Evolutionary conservation across 2,329 filamentous ascomycete genomes (phyloP).

Genomic region (Alternaria sp.): DNA sequence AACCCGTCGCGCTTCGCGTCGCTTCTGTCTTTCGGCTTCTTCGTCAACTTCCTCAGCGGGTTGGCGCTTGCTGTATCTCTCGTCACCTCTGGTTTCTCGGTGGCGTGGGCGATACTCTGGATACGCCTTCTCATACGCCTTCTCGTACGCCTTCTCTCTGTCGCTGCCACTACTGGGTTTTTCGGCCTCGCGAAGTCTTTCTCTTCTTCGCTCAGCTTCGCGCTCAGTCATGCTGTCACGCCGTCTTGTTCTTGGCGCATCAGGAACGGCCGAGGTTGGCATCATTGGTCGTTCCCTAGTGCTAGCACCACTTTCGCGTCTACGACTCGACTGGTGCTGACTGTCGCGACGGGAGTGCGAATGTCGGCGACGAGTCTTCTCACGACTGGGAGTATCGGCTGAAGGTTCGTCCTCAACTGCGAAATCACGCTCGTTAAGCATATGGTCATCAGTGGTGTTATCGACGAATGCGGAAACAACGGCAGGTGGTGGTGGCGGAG

Average conservation of each 20-base stretch:
- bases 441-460: constrained; percentile 12
- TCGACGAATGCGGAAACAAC: neutral
- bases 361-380: constrained; percentile 42
- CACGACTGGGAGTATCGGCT: constrained; percentile 31
- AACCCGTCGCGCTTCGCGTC: constrained; percentile 40
- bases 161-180: constrained; percentile 37
- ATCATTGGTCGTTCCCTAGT: constrained; percentile 38
- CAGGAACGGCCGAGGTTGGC: constrained; percentile 25
- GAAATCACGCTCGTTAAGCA: constrained; percentile 36
- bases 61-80: constrained; percentile 43
- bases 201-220: constrained; percentile 35
- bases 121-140: constrained; percentile 34
- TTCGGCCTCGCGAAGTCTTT: constrained; percentile 31
- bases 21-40: constrained; percentile 39
- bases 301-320: constrained; percentile 46
- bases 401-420: constrained; percentile 38
- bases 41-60: constrained; percentile 37
- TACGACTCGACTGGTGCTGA: constrained; percentile 38
- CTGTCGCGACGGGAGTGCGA: constrained; percentile 43
- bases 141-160: constrained; percentile 37
- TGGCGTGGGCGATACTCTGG: constrained; percentile 40
- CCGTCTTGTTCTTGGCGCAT: constrained; percentile 38
- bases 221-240: constrained; percentile 47
- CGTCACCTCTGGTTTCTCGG: constrained; percentile 39
- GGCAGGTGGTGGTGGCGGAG: neutral